These are phyloP conservation scores for Barnettozyma wickerhamii DNA, from an alignment of 805 yeast species.

Conservation along the genomic window DNA sequence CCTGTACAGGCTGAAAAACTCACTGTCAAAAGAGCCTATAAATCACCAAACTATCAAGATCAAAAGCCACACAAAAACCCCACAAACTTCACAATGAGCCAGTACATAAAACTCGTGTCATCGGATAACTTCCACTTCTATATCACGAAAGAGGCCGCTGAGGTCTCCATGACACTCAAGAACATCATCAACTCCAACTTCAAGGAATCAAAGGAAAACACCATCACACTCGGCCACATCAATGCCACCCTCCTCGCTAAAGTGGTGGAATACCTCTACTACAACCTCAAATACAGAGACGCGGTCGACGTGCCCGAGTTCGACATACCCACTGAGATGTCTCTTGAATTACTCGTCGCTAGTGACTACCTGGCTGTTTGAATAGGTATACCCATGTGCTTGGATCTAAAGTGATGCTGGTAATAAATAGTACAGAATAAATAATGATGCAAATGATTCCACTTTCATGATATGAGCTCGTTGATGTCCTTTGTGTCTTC, in stretches of 20 bases:
- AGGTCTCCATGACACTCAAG: conserved; percentile 59
- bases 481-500: neutral
- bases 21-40: too few species aligned
- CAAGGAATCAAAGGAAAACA: conserved; percentile 55
- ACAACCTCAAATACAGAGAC: conserved; percentile 62
- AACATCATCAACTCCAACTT: conserved; percentile 54
- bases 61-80: too few species aligned
- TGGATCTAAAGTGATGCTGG: too few species aligned
- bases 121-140: conserved; percentile 63
- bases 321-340: conserved; percentile 90
- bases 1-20: too few species aligned
- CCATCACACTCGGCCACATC: conserved; percentile 56
- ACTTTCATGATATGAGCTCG: neutral
- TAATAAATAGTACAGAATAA: neutral
- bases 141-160: conserved; percentile 69
- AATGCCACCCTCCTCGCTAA: conserved; percentile 70
- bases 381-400: neutral
- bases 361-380: conserved; percentile 82
- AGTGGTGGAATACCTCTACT: conserved; percentile 81
- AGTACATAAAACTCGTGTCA: conserved; percentile 64
- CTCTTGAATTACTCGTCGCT: conserved; percentile 84
- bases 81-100: conserved; percentile 12
- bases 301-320: conserved; percentile 74
- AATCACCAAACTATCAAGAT: too few species aligned
- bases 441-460: conserved; percentile 1